A percentile compares a stretch with the other conserved stretches of the same genome.
These are phyloP conservation scores for Dacryopinax primogenitus DNA, from an alignment of 768 basidiomycete species.

Conservation along the genomic window DNA sequence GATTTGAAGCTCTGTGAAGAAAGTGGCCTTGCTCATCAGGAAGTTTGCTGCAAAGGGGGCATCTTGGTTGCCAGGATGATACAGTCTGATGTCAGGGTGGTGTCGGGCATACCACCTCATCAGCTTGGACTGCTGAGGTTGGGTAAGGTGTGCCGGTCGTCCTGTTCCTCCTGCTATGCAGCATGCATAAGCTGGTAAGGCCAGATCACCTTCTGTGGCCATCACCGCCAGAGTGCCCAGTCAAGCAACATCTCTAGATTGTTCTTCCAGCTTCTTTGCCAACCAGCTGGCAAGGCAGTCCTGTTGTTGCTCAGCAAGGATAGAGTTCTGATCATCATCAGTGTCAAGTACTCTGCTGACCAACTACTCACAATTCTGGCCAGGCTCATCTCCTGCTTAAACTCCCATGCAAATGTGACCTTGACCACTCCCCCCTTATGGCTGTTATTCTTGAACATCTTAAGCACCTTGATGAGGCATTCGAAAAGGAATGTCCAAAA, in stretches of 20 bases:
- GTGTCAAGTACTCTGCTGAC: neutral
- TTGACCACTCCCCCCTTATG: constrained; percentile 27
- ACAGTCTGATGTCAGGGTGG: too few relatives aligned
- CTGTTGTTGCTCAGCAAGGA: neutral
- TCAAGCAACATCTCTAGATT: neutral
- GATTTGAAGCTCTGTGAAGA: neutral
- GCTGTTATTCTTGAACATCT: constrained; percentile 27
- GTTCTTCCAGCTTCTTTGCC: neutral
- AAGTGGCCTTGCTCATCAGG: neutral
- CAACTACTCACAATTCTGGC: neutral
- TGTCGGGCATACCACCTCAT: neutral
- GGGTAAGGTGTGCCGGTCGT: neutral
- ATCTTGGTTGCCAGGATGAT: neutral
- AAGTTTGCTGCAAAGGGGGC: neutral
- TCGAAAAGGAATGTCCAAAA: constrained; percentile 33
- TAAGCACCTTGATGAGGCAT: constrained; percentile 28
- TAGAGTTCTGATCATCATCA: neutral
- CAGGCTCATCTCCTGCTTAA: constrained; percentile 7
- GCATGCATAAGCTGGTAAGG: neutral
- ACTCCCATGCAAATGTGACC: constrained; percentile 25
- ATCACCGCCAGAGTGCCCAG: neutral
- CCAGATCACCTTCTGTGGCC: neutral
- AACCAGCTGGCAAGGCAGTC: neutral
- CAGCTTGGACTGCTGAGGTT: neutral
- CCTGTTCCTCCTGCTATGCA: neutral